Conservation (phyloP, 768 basidiomycete genomes). For the Suillus luteus region DNA sequence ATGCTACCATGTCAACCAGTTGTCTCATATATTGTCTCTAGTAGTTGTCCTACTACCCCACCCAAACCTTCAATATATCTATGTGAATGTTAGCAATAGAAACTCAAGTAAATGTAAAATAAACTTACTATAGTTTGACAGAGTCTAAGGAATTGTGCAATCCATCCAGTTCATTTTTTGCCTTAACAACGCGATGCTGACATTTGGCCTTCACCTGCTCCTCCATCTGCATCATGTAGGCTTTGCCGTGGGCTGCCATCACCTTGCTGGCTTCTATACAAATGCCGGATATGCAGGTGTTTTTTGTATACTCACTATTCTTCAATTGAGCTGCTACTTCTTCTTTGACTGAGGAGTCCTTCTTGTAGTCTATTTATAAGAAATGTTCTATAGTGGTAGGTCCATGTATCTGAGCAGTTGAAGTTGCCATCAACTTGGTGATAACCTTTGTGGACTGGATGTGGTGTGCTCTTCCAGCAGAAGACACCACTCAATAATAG, state of each 20-base stretch:
- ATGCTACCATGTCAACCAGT: conserved; percentile 1
- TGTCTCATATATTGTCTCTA: not conserved
- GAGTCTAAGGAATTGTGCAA: not conserved
- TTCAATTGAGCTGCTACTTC: not conserved
- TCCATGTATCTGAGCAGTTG: not conserved
- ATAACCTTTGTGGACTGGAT: conserved; percentile 2
- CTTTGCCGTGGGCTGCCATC: not conserved
- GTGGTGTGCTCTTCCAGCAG: not conserved
- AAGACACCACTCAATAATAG: not conserved
- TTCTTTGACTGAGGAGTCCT: not conserved
- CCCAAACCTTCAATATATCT: not conserved
- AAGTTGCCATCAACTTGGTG: conserved; percentile 5
- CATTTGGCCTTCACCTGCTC: not conserved
- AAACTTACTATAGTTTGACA: not conserved
- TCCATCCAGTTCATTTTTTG: not conserved
- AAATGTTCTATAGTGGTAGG: conserved; percentile 1
- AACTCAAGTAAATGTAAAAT: not conserved
- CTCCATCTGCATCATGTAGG: not conserved
- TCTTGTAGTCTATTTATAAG: conserved; percentile 2
- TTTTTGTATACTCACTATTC: not conserved
- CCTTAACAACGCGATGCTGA: not conserved
- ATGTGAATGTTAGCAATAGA: not conserved
- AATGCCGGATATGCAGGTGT: not conserved
- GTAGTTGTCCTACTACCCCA: not conserved
- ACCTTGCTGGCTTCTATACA: not conserved